Base-by-base conservation (phyloP, 225 moss, liverwort and hornwort genomes). In the Takakia lepidozioides region DNA sequence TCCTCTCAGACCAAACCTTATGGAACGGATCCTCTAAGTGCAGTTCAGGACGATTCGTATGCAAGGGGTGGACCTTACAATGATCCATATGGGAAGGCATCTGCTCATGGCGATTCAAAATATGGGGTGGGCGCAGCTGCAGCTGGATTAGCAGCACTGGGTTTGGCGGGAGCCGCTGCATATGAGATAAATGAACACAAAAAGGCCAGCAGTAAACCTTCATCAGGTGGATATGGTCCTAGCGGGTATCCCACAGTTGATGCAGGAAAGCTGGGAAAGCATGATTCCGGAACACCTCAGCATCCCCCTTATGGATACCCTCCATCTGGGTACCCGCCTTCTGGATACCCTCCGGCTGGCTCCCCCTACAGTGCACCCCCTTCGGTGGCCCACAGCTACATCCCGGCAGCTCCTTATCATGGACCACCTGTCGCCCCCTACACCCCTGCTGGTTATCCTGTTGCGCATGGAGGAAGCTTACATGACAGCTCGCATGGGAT, bases 141-240 rank as follows among this genome's bases (percentile, higher is more conserved):
- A 32, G 68, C 65, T n/a, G 72, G 78, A n/a, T 51, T 78, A 0
- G 68, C 68, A 23, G 68, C 68, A 13, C 61, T 78, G 23, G 78
- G 65, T 18, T 50, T 78, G 1, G 45, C 54, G 27, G 68, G 51
- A 0, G 52, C 52, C 18, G 38, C 52, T 1, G 52, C n/a, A 1
- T 52, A 52, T 38, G 52, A 38, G 35, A 26, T 52, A 18, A 38
- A 17, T 10, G 52, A 52, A 25, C 52, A 52, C 15, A 10, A 51
- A n/a, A 37, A 52, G 16, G 37, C 15, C 38, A n/a, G n/a, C n/a
- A n/a, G n/a, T 1, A 52, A 38, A 17, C 24, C 35, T 2, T 13
- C 8, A 4, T n/a, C 52, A 41, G 41, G 41, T 51, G n/a, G 50
- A 9, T n/a, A n/a, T n/a, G n/a, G n/a, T n/a, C n/a, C n/a, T n/a